A percentile compares a stretch with the other conserved stretches of the same genome.
Conservation (phyloP, 345 rosid genomes). For the Rhizophora apiculata region DNA sequence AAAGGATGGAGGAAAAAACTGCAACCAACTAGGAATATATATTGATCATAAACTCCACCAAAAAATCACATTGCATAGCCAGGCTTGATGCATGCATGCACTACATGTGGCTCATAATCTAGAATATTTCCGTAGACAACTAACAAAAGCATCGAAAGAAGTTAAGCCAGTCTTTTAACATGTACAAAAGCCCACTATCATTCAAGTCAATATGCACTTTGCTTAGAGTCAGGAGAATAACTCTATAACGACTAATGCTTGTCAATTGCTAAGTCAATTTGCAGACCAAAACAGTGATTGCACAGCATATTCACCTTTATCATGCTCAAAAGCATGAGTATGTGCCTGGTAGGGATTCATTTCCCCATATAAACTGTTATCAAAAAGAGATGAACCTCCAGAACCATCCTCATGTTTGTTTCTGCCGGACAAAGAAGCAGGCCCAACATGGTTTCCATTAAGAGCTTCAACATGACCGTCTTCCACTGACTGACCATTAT, state of each 20-base stretch:
- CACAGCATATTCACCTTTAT: constrained; percentile 48
- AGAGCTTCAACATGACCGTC: constrained; percentile 44
- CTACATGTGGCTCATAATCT: no score
- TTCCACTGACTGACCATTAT: constrained; percentile 51
- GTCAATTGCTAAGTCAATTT: background rate
- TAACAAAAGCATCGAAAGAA: no score
- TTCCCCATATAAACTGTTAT: constrained; percentile 44
- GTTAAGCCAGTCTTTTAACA: background rate
- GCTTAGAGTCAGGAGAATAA: no score
- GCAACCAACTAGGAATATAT: no score
- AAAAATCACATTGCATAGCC: no score
- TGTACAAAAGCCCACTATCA: background rate
- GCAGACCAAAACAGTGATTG: background rate
- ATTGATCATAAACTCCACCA: no score
- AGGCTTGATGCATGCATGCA: no score
- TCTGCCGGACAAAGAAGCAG: constrained; percentile 55
- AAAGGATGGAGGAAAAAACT: no score
- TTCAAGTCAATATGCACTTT: background rate
- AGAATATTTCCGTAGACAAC: no score
- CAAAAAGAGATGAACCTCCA: constrained; percentile 55
- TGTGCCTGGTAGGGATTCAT: constrained; percentile 52
- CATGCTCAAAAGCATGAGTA: constrained; percentile 51
- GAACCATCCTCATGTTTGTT: constrained; percentile 56
- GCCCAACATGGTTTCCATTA: constrained; percentile 38
- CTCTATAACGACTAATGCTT: no score